Percentiles rank a stretch among this genome's conserved stretches.
phyloP scores from a whole-genome alignment of 164 flowering plant genomes.

The Stephania japonica region DNA sequence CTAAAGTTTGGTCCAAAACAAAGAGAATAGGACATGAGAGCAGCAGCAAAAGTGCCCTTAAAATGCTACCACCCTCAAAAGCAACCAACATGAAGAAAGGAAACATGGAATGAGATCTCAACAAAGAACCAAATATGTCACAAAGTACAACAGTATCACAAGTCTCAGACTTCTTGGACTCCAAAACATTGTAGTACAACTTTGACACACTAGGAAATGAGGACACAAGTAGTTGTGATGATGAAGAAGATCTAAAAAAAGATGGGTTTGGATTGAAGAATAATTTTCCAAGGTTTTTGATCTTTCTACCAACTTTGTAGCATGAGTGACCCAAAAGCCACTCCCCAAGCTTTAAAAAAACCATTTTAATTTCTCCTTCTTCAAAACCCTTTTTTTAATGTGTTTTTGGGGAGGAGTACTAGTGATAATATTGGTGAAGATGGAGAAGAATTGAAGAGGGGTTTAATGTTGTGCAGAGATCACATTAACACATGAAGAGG shows the following conservation, averaged over 20 bases:
- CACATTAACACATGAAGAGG: not conserved
- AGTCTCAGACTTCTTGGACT: slow-evolving; percentile 28
- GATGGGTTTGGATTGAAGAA: slow-evolving; percentile 23
- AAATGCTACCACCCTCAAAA: slow-evolving; percentile 72
- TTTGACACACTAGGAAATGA: slow-evolving; percentile 38
- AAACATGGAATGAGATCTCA: slow-evolving; percentile 53
- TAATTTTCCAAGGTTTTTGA: slow-evolving; percentile 27
- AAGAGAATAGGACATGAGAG: slow-evolving; percentile 39
- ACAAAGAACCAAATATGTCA: slow-evolving; percentile 48
- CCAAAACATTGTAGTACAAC: slow-evolving; percentile 13
- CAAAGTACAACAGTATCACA: slow-evolving; percentile 27
- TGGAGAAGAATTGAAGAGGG: not conserved
- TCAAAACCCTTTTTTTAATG: not conserved
- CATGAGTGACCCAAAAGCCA: slow-evolving; percentile 52
- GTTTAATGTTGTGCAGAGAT: not conserved
- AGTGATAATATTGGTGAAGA: not conserved
- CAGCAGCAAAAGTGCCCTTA: slow-evolving; percentile 62
- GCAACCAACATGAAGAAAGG: slow-evolving; percentile 92
- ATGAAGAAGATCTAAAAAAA: slow-evolving; percentile 13
- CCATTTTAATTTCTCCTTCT: slow-evolving; percentile 9
- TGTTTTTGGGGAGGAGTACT: not conserved
- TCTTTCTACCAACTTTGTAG: slow-evolving; percentile 47
- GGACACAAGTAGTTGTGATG: slow-evolving; percentile 16
- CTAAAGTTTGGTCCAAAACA: slow-evolving; percentile 32
- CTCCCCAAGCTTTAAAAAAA: slow-evolving; percentile 45